Base-by-base conservation (phyloP, 129 eudicot genomes). In the Erigeron canadensis region DNA sequence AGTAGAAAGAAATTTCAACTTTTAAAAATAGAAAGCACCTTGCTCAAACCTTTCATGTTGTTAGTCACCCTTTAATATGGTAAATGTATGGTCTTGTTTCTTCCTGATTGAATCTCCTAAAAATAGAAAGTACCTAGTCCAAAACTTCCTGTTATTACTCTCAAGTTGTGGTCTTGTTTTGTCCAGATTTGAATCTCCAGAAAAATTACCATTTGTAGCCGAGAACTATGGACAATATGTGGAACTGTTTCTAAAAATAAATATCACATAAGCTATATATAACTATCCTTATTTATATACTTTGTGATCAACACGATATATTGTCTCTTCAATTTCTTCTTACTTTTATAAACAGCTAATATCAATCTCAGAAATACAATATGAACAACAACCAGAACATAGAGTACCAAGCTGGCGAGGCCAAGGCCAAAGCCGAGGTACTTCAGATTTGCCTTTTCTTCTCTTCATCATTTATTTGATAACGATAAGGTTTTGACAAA, bases 361-460 rank as follows among this genome's bases (percentile, higher is more conserved):
- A 67, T 19, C 53, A 67, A 57, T 68, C 67, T 60, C 69, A 34
- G 7, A 45, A 73, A 21, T 12, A 56, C 44, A 73, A 76, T 8
- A 85, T 85, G 89, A 71, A 82, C 70, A 70, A 56, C 75, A 61
- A 73, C 19, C 75, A 81, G 71, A 84, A 63, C 75, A 61, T 71
- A 7, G 80, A 80, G 67, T 78, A 70, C 82, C 81, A 84, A 65
- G 85, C 87, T 39, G 94, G 89, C 62, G 76, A 84, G 76, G 80
- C 89, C 83, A 80, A 84, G 81, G 94, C 81, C 80, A 77, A 82
- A 77, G 76, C 94, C 45, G 69, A 84, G 87, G 94, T 87, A 65
- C 4, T 38, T 43, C 66, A 41, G n/a, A 22, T 17, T 10, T 66
- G 11, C 38, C 18, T 75, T 12, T 58, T 16, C 13, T 57, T 7